Conservation (phyloP, 768 basidiomycete species). For the Termitomyces sp. region DNA sequence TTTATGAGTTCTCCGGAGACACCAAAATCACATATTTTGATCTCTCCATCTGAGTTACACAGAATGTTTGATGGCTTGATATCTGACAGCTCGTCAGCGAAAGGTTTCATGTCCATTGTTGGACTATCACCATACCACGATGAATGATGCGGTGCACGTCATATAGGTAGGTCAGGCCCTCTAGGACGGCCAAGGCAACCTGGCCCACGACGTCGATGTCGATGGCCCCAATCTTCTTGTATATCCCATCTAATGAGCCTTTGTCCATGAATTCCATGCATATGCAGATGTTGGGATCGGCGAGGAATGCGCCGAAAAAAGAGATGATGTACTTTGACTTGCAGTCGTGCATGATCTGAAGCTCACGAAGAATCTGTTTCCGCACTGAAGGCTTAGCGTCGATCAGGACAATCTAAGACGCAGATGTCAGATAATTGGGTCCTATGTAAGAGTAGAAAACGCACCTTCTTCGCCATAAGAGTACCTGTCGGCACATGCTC, state of each 20-base stretch:
- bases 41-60: conserved; percentile 89
- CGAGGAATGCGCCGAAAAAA: conserved; percentile 94
- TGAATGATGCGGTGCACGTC: conserved; percentile 98
- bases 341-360: conserved; percentile 99
- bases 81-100: conserved; percentile 50
- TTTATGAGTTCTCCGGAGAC: conserved; percentile 99
- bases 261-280: conserved; percentile 98
- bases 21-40: conserved; percentile 99
- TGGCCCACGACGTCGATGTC: conserved; percentile 90
- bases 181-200: conserved; percentile 92
- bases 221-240: conserved; percentile 93
- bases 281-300: conserved; percentile 97
- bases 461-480: conserved; percentile 97
- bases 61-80: conserved; percentile 99
- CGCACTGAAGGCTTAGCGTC: conserved; percentile 95
- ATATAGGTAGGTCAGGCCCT: conserved; percentile 95
- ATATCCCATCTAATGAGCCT: conserved; percentile 90
- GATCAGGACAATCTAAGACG: conserved; percentile 82
- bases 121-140: conserved; percentile 64
- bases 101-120: not conserved
- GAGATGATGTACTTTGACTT: conserved; percentile 91
- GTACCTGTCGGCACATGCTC: conserved; percentile 88
- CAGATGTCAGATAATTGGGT: not conserved
- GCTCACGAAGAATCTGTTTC: conserved; percentile 95
- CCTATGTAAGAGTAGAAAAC: conserved; percentile 18